Evolutionary conservation across 2,329 filamentous ascomycete genomes (phyloP).

Genomic region (Drechmeria coniospora): DNA sequence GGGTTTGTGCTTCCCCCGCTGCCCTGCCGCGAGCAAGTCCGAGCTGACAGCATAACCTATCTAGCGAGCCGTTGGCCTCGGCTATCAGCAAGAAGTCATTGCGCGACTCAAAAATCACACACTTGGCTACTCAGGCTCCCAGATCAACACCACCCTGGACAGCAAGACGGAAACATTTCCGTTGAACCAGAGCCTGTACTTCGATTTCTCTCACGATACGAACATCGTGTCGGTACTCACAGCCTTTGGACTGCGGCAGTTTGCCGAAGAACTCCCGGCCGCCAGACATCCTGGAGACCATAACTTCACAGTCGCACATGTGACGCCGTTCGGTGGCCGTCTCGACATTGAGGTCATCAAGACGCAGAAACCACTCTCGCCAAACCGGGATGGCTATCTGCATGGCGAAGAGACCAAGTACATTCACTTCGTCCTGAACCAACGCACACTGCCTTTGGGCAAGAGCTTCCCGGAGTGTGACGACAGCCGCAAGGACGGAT

Average conservation of each 20-base stretch:
- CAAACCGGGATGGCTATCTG: conserved; percentile 37
- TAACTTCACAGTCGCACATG: conserved; percentile 48
- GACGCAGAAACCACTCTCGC: conserved; percentile 45
- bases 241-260: conserved; percentile 59
- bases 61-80: conserved; percentile 54
- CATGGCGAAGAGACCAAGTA: conserved; percentile 46
- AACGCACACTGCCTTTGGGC: conserved; percentile 56
- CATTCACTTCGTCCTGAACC: conserved; percentile 60
- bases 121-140: conserved; percentile 38
- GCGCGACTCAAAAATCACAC: conserved; percentile 55
- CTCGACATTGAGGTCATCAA: conserved; percentile 62
- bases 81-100: conserved; percentile 57
- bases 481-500: conserved; percentile 48
- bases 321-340: conserved; percentile 57
- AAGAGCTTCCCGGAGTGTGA: conserved; percentile 51
- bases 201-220: conserved; percentile 68
- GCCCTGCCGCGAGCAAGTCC: background rate
- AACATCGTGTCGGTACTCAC: conserved; percentile 56
- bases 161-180: conserved; percentile 55
- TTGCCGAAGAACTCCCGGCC: conserved; percentile 42
- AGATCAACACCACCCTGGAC: conserved; percentile 57
- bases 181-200: conserved; percentile 55
- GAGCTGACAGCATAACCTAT: background rate
- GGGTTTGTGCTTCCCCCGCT: conserved; percentile 28
- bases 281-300: conserved; percentile 39